Evolutionary conservation across 306 rosid genomes (phyloP).

Genomic region (Vicia sativa): DNA sequence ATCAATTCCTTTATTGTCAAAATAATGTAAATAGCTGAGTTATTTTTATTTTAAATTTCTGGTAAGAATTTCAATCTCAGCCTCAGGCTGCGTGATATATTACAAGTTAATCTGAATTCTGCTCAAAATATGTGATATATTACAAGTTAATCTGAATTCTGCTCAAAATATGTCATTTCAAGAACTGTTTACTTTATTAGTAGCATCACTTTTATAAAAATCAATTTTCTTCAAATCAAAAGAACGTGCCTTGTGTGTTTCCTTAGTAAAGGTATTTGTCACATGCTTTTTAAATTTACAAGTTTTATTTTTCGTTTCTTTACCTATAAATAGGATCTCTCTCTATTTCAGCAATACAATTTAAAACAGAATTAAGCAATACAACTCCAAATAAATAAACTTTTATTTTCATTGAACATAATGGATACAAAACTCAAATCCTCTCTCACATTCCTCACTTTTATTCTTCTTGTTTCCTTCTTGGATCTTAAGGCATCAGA

Average conservation of each 20-base stretch:
- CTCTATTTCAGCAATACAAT: conserved; percentile 37
- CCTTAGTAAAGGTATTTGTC: conserved; percentile 33
- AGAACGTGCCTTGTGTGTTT: conserved; percentile 41
- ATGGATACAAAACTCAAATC: conserved; percentile 53
- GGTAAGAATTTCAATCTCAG: too few species aligned
- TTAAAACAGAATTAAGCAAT: background rate
- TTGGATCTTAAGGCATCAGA: conserved; percentile 25
- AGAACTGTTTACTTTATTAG: background rate
- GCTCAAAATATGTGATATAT: too few species aligned
- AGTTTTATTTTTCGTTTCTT: background rate
- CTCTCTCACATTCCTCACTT: conserved; percentile 33
- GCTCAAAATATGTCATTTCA: conserved; percentile 22
- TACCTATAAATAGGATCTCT: conserved; percentile 52
- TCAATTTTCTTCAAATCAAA: conserved; percentile 30
- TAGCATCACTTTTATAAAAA: conserved; percentile 17
- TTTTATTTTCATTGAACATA: conserved; percentile 25
- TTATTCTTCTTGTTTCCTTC: conserved; percentile 37
- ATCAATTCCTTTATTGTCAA: too few species aligned
- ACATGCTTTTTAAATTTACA: conserved; percentile 23
- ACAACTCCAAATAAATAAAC: conserved; percentile 19
- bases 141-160: conserved; percentile 26
- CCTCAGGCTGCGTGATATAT: background rate
- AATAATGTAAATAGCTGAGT: too few species aligned
- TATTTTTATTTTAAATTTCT: too few species aligned
- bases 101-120: background rate